Evolutionary conservation across 129 eudicot genomes (phyloP).

Genomic region (Solidago caesia): DNA sequence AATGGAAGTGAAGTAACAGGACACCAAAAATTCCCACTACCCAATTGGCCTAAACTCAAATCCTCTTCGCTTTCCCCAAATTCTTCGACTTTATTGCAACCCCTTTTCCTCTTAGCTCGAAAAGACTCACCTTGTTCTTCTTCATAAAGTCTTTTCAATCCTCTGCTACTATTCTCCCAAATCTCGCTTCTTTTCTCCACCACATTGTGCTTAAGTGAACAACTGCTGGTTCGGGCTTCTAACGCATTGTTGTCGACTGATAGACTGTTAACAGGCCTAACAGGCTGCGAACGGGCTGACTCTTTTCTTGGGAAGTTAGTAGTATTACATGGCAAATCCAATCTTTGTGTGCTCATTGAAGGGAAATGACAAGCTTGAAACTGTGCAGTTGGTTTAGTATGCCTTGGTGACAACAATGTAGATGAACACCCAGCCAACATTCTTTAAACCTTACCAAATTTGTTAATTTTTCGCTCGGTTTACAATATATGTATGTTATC

Average conservation of each 20-base stretch:
- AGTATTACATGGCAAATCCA: conserved; percentile 68
- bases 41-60: conserved; percentile 54
- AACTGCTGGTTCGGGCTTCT: conserved; percentile 48
- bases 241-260: conserved; percentile 57
- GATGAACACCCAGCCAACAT: conserved; percentile 99
- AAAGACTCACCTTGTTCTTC: conserved; percentile 60
- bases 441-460: conserved; percentile 48
- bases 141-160: conserved; percentile 57
- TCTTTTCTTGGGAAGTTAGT: conserved; percentile 60
- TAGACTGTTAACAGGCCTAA: conserved; percentile 50
- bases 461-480: conserved; percentile 27
- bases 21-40: conserved; percentile 62
- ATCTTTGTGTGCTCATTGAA: conserved; percentile 96
- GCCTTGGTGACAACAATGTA: conserved; percentile 72
- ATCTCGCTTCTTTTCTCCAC: conserved; percentile 50
- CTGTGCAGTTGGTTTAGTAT: conserved; percentile 72
- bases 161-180: conserved; percentile 45
- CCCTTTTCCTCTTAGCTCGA: conserved; percentile 67
- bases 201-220: conserved; percentile 64
- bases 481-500: conserved; percentile 13
- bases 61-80: conserved; percentile 35
- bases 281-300: conserved; percentile 45
- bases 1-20: conserved; percentile 49
- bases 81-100: conserved; percentile 41
- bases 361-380: conserved; percentile 80